These are phyloP conservation scores for Cucurbita moschata DNA, from an alignment of 306 rosid species.

Conservation along the genomic window DNA sequence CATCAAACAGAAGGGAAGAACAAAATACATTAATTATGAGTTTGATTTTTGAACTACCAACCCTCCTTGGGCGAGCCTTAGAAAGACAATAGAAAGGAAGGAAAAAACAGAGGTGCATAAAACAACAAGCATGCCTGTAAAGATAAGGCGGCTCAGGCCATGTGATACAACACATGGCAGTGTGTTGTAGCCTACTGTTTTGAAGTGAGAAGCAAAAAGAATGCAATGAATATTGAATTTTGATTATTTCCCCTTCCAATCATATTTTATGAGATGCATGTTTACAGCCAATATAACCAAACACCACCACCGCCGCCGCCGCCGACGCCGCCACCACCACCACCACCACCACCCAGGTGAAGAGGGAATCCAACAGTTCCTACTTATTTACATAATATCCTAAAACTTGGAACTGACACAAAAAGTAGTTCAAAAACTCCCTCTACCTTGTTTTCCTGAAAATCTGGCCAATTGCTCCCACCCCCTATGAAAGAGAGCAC, in stretches of 20 bases:
- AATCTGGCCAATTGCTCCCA: slow-evolving; percentile 7
- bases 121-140: too few relatives aligned
- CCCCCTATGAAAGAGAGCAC: neutral
- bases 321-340: too few relatives aligned
- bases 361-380: slow-evolving; percentile 7
- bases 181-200: too few relatives aligned
- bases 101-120: too few relatives aligned
- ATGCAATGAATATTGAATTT: neutral
- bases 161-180: neutral
- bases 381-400: slow-evolving; percentile 8
- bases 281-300: neutral
- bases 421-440: slow-evolving; percentile 4
- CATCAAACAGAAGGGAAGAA: too few relatives aligned
- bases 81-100: too few relatives aligned
- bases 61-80: too few relatives aligned
- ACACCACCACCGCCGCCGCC: neutral
- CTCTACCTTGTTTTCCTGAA: slow-evolving; percentile 4
- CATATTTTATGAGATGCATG: slow-evolving; percentile 1
- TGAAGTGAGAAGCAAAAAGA: neutral
- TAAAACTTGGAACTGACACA: neutral
- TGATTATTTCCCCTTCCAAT: slow-evolving; percentile 7
- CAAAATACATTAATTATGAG: too few relatives aligned
- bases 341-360: slow-evolving; percentile 1
- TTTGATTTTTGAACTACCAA: too few relatives aligned
- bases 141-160: too few relatives aligned